Percentiles rank a stretch among this genome's conserved stretches.
Conservation (phyloP, 208 protist species). For the Leishmania major region DNA sequence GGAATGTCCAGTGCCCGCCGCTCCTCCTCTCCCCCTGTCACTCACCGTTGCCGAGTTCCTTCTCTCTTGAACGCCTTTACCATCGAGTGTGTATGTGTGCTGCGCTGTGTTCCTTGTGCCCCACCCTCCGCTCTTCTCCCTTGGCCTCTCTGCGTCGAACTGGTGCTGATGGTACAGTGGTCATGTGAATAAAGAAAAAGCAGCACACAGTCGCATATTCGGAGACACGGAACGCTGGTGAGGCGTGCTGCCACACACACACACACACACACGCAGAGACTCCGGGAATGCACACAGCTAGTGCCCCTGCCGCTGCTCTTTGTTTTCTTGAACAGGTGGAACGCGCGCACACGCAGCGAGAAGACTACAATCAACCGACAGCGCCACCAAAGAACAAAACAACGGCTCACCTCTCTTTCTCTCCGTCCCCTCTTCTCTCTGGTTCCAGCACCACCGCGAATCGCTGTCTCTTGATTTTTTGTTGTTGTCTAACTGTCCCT, state of each 20-base stretch:
- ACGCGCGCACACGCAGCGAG: neutral
- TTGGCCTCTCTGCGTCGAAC: conserved; percentile 1
- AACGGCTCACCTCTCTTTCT: neutral
- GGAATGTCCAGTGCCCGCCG: neutral
- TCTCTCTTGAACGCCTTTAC: neutral
- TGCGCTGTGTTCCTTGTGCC: neutral
- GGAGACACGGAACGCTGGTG: neutral
- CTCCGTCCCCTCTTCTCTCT: neutral
- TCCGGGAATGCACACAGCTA: neutral
- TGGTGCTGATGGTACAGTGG: neutral
- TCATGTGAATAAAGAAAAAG: neutral
- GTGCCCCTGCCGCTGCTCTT: neutral
- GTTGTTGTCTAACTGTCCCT: neutral
- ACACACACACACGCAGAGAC: neutral
- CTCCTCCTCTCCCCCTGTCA: neutral
- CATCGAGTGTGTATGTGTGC: neutral
- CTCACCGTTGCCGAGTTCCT: neutral
- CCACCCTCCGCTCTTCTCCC: conserved; percentile 10
- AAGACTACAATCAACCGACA: neutral
- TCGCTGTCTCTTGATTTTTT: neutral
- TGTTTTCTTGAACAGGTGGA: neutral
- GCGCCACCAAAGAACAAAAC: neutral
- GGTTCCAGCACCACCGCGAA: neutral
- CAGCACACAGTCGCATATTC: neutral
- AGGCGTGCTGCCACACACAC: neutral